Conservation (phyloP, 2,329 filamentous ascomycete genomes). For the Leptodontidium sp. region DNA sequence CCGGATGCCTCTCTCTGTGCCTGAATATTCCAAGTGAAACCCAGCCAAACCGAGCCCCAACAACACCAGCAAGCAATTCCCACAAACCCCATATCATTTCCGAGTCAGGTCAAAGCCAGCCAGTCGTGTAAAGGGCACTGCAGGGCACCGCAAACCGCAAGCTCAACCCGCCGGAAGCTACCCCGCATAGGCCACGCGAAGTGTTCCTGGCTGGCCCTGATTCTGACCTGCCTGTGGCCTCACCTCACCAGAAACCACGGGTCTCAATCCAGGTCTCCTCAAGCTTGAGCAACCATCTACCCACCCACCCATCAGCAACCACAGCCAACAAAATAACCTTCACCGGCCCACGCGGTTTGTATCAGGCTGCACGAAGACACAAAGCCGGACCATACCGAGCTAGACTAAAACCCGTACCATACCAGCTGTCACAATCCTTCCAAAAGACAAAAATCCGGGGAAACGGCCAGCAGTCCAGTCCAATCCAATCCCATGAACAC, state of each 20-base stretch:
- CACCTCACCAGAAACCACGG: constrained; percentile 2
- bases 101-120: neutral
- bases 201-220: constrained; percentile 8
- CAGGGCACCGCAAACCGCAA: neutral
- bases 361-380: neutral
- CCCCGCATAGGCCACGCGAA: constrained; percentile 21
- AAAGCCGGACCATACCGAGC: neutral
- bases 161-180: constrained; percentile 12
- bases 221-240: neutral
- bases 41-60: neutral
- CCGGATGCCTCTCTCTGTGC: neutral
- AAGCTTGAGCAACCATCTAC: neutral
- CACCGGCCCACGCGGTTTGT: neutral
- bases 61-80: no score
- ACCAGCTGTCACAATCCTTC: neutral
- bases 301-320: neutral
- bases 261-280: neutral
- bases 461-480: neutral
- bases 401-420: neutral
- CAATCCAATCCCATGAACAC: neutral
- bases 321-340: neutral
- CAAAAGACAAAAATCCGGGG: neutral
- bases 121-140: no score
- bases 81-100: neutral
- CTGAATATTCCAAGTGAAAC: constrained; percentile 2